Evolutionary conservation across 805 yeast genomes (phyloP).

Genomic region (Zygosaccharomyces bisporus): DNA sequence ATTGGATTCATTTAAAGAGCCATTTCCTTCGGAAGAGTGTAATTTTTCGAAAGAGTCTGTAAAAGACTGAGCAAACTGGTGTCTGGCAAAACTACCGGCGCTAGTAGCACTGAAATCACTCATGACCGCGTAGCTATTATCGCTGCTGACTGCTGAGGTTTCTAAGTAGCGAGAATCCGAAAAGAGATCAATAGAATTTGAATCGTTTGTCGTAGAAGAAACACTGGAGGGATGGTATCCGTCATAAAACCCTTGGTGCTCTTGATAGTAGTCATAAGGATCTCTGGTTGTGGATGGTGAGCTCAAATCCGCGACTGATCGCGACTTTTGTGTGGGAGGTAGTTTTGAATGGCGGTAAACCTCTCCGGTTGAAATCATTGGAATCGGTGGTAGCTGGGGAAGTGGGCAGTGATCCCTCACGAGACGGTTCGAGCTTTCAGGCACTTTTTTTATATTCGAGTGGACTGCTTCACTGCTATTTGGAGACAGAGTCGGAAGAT

Average conservation of each 20-base stretch:
- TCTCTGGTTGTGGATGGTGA: constrained; percentile 11
- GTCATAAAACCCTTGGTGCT: constrained; percentile 19
- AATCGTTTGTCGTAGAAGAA: constrained; percentile 12
- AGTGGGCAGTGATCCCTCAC: constrained; percentile 7
- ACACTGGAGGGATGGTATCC: constrained; percentile 15
- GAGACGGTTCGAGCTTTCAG: constrained; percentile 6
- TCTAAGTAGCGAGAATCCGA: constrained; percentile 47
- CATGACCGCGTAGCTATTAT: constrained; percentile 41
- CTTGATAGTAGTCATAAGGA: constrained; percentile 15
- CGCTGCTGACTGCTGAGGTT: constrained; percentile 44
- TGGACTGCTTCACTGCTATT: constrained; percentile 1
- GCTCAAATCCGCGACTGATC: constrained; percentile 27
- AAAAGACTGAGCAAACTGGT: constrained; percentile 49
- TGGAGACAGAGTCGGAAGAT: constrained; percentile 13
- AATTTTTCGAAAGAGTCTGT: constrained; percentile 31
- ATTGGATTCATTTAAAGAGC: constrained; percentile 22
- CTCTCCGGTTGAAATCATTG: constrained; percentile 10
- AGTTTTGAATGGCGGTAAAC: constrained; percentile 3
- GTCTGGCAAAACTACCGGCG: constrained; percentile 80
- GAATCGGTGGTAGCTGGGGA: constrained; percentile 32
- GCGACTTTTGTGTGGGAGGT: constrained; percentile 24
- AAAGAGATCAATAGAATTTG: constrained; percentile 26
- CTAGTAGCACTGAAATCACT: constrained; percentile 82
- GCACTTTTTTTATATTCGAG: not conserved
- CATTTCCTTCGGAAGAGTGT: constrained; percentile 10